Conservation (phyloP, 139 green algal species). For the Parachlorella kessleri region DNA sequence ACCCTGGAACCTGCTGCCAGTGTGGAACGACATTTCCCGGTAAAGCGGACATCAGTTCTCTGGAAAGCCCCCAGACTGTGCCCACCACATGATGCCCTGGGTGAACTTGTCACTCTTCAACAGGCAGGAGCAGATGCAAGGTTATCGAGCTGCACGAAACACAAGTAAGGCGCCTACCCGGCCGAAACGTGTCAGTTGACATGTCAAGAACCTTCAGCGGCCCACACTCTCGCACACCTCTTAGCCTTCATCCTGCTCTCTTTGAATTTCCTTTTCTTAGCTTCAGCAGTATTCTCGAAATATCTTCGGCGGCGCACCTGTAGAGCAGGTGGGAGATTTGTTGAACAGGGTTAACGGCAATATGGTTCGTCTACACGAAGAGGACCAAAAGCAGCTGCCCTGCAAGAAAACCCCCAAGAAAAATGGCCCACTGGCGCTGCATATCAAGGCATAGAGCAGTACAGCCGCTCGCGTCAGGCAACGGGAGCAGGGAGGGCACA, state of each 20-base stretch:
- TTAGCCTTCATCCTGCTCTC: conserved; percentile 42
- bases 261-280: conserved; percentile 55
- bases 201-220: too few relatives aligned
- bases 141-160: not conserved
- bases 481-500: not conserved
- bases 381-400: not conserved
- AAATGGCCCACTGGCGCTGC: not conserved
- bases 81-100: conserved; percentile 14
- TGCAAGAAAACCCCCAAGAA: not conserved
- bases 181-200: not conserved
- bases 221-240: conserved; percentile 17
- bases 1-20: too few relatives aligned
- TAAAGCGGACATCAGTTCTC: too few relatives aligned
- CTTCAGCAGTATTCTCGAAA: conserved; percentile 57
- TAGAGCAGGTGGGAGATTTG: too few relatives aligned
- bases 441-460: not conserved
- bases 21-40: too few relatives aligned
- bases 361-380: not conserved
- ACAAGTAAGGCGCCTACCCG: not conserved
- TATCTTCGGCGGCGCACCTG: conserved; percentile 50
- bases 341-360: too few relatives aligned
- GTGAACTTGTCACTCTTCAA: conserved; percentile 7
- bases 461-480: not conserved
- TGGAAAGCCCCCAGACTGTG: conserved; percentile 29
- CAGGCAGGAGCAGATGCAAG: not conserved